Percentiles rank a stretch among this genome's conserved stretches.
Conservation (phyloP, 2,329 filamentous ascomycete species). For the Pezicula radicicola region DNA sequence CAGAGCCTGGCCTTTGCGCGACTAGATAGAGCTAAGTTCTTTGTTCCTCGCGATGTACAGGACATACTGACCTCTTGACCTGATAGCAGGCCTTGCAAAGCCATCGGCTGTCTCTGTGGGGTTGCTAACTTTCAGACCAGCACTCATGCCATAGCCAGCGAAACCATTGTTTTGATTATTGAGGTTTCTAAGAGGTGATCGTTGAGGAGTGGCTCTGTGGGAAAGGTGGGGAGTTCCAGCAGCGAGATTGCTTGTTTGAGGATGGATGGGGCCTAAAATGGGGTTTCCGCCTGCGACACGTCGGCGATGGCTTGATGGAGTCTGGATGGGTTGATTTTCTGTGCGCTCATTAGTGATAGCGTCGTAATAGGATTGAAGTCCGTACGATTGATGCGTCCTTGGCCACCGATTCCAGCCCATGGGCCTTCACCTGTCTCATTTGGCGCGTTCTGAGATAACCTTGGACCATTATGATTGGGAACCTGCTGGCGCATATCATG, state of each 20-base stretch:
- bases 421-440: conserved; percentile 7
- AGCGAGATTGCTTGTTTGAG: conserved; percentile 11
- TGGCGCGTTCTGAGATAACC: neutral
- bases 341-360: neutral
- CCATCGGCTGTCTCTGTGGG: conserved; percentile 9
- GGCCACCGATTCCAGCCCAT: conserved; percentile 21
- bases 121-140: conserved; percentile 30
- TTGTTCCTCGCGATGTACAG: too few species aligned
- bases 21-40: conserved; percentile 11
- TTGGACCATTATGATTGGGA: too few species aligned
- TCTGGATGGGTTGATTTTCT: conserved; percentile 22
- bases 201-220: conserved; percentile 14
- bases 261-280: conserved; percentile 11
- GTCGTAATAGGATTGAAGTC: neutral
- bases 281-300: conserved; percentile 10
- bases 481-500: conserved; percentile 3
- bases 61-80: conserved; percentile 21
- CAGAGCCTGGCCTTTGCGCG: conserved; percentile 18
- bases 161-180: conserved; percentile 20
- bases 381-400: conserved; percentile 17
- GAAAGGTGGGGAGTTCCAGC: conserved; percentile 15
- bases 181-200: conserved; percentile 14
- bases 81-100: conserved; percentile 12
- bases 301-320: conserved; percentile 29
- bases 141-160: conserved; percentile 30